phyloP scores from a whole-genome alignment of 1,284 basidiomycete genomes.

The Trametes hirsuta region DNA sequence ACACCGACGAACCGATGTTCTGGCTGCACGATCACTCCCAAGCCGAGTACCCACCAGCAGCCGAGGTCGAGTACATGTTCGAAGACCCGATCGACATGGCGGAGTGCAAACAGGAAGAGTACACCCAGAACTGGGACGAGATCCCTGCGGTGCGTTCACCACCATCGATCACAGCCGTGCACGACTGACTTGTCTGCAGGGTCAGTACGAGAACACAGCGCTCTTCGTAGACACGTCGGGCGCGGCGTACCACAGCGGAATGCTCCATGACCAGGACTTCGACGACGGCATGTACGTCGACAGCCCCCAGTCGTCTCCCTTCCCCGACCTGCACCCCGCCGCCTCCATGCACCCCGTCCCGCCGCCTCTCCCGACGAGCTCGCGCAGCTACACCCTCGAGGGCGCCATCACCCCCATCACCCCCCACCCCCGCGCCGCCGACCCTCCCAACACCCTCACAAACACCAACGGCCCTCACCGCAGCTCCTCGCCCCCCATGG shows the following conservation, averaged over 20 bases:
- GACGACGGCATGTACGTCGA: neutral
- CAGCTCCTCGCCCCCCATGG: slow-evolving; percentile 19
- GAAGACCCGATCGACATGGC: neutral
- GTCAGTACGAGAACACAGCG: neutral
- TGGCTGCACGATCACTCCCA: neutral
- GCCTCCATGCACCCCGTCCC: neutral
- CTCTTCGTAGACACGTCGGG: slow-evolving; percentile 5
- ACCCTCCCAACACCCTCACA: neutral
- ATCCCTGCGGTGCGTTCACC: neutral
- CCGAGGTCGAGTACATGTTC: neutral
- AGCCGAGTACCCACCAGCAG: neutral
- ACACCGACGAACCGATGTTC: too few relatives aligned
- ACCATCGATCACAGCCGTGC: neutral
- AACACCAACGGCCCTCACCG: neutral
- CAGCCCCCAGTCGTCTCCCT: slow-evolving; percentile 1
- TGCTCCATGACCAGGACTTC: neutral
- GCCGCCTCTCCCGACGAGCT: slow-evolving; percentile 8
- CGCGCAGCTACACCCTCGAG: slow-evolving; percentile 26
- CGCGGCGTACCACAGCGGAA: neutral
- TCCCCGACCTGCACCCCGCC: neutral
- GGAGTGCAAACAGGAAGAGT: neutral
- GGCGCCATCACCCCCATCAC: slow-evolving; percentile 24
- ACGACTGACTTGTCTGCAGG: neutral
- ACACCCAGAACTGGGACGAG: neutral
- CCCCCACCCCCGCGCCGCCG: neutral